Evolutionary conservation across 805 yeast genomes (phyloP).

Genomic region (Candida fluviatilis): DNA sequence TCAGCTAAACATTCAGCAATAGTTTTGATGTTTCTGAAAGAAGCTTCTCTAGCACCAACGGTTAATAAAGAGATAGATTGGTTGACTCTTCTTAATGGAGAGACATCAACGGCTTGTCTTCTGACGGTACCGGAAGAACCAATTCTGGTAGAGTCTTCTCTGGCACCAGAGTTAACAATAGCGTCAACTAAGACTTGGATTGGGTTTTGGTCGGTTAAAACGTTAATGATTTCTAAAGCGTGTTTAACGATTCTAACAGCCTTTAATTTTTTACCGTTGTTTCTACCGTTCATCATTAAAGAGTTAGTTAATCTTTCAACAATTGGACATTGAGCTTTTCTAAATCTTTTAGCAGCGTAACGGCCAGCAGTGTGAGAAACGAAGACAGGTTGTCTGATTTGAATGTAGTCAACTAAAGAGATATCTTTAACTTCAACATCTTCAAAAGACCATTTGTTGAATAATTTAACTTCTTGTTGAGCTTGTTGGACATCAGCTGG

Average conservation of each 20-base stretch:
- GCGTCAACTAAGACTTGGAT: constrained; percentile 99
- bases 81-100: constrained; percentile 99
- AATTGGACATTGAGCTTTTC: constrained; percentile 99
- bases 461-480: constrained; percentile 92
- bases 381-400: constrained; percentile 95
- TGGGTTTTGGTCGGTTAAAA: constrained; percentile 99
- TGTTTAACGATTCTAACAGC: constrained; percentile 99
- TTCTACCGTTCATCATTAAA: constrained; percentile 99
- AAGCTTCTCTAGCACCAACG: constrained; percentile 99
- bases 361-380: constrained; percentile 99
- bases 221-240: constrained; percentile 96
- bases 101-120: constrained; percentile 99
- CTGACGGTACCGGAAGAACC: constrained; percentile 99
- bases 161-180: constrained; percentile 99
- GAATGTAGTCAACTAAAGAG: constrained; percentile 97
- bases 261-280: constrained; percentile 99
- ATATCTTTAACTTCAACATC: constrained; percentile 97
- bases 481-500: constrained; percentile 97
- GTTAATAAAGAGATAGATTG: constrained; percentile 97
- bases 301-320: constrained; percentile 99
- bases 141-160: constrained; percentile 99
- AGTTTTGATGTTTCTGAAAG: constrained; percentile 99
- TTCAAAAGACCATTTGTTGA: constrained; percentile 99
- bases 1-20: constrained; percentile 99
- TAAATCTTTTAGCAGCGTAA: constrained; percentile 98